These are phyloP conservation scores for Cyberlindnera euphorbiae DNA, from an alignment of 805 yeast species.

Conservation along the genomic window DNA sequence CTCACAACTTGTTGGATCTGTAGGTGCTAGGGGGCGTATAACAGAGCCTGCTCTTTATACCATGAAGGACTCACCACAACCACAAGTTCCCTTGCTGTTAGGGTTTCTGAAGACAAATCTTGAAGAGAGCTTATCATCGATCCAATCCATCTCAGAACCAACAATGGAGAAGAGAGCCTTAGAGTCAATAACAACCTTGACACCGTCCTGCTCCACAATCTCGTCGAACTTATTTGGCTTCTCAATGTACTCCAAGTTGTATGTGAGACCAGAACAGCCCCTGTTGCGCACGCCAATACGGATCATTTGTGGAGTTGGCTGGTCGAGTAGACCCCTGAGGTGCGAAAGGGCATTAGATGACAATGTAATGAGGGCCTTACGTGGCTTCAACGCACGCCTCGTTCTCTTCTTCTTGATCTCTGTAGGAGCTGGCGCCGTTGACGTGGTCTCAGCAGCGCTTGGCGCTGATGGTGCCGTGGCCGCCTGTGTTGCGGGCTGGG, in stretches of 20 bases:
- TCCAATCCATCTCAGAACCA: conserved; percentile 98
- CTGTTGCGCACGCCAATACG: conserved; percentile 93
- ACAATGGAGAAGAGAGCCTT: conserved; percentile 93
- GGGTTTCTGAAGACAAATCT: conserved; percentile 93
- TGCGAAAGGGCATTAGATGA: conserved; percentile 74
- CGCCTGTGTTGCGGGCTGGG: conserved; percentile 8
- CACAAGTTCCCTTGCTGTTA: conserved; percentile 96
- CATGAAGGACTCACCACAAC: conserved; percentile 98
- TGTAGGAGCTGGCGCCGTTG: conserved; percentile 14
- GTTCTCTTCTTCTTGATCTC: conserved; percentile 30
- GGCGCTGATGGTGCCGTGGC: conserved; percentile 10
- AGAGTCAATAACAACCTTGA: conserved; percentile 87
- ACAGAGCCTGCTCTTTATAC: conserved; percentile 38
- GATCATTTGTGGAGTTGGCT: conserved; percentile 84
- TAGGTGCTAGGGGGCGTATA: too few relatives aligned
- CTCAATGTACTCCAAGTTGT: conserved; percentile 84
- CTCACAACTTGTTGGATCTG: too few relatives aligned
- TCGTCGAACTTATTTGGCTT: conserved; percentile 96
- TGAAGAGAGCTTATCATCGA: conserved; percentile 84
- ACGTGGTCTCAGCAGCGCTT: too few relatives aligned
- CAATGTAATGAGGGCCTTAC: conserved; percentile 84
- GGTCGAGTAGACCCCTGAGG: conserved; percentile 57
- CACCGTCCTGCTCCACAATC: conserved; percentile 87
- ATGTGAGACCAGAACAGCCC: conserved; percentile 94
- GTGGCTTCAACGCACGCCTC: conserved; percentile 72